Evolutionary conservation across 108 stramenopile species (phyloP), one percentile per base, ranked within the genome.

Genomic region (Licmophora abbreviata): DNA sequence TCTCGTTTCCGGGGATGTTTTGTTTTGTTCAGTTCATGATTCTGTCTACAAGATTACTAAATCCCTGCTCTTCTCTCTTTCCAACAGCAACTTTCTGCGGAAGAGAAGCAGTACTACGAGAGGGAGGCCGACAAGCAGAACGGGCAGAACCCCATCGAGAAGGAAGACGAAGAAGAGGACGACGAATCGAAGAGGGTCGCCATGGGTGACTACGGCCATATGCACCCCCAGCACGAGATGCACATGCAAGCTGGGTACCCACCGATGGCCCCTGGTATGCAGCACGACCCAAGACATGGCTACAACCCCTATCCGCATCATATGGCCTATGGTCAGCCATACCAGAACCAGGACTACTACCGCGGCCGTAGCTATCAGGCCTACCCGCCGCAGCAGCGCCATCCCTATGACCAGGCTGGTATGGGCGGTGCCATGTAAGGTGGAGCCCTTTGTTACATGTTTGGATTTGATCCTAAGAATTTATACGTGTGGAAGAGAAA

Each of bases 41-140:
- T 18, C 17, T 46, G 3, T 2, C 6, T 3, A 4, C 45, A 47
- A 40, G 38, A 15, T 40, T 20, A 40, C 38, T 30, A 6, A 4
- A 48, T 48, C 27, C 3, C 21, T 23, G 21, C 54, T 26, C 22
- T 29, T 21, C 18, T 33, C 3, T 50, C n/a, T 27, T 47, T 24
- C 36, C n/a, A n/a, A 33, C 34, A 68, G 63, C 42, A 61, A 45
- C 71, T 82, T 29, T 64, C 74, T 15, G 34, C 71, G 1, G 85
- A 79, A 51, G 85, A 86, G 27, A 81, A 74, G 50, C 79, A 86
- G 22, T 74, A 66, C 46, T 86, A 82, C 43, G 85, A 86, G 30
- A 66, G 75, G 3, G 80, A 86, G 51, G 85, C 85, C n/a, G 77
- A 77, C 40, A 81, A 79, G 43, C 69, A 73, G 51, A 82, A 86